Evolutionary conservation across 2,329 filamentous ascomycete genomes (phyloP).

Genomic region (Chaetomiaceae sp.): DNA sequence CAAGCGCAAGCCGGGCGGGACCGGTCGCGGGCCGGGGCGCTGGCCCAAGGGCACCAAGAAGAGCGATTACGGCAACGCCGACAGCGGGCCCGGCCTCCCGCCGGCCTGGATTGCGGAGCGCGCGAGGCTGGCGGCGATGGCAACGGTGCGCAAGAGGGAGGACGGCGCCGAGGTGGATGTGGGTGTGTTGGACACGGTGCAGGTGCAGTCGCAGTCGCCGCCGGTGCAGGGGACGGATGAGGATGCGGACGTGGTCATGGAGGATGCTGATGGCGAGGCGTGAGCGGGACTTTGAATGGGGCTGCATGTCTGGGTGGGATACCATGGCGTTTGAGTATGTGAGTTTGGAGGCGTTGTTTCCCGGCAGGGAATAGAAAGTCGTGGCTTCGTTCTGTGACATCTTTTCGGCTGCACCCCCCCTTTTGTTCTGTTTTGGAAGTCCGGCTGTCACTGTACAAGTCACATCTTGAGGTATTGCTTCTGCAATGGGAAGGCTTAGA

Average conservation of each 20-base stretch:
- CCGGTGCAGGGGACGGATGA: conserved; percentile 21
- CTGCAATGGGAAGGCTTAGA: too few relatives aligned
- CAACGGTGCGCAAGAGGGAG: conserved; percentile 14
- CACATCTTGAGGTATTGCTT: too few relatives aligned
- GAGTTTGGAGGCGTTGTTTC: neutral
- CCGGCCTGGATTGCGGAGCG: conserved; percentile 45
- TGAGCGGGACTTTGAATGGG: too few relatives aligned
- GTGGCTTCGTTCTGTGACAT: too few relatives aligned
- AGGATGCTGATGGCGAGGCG: conserved; percentile 20
- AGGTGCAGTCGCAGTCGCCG: conserved; percentile 32
- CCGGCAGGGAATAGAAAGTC: too few relatives aligned
- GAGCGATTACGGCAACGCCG: conserved; percentile 60
- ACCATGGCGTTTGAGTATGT: conserved; percentile 14
- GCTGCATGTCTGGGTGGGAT: neutral
- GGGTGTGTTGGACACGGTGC: conserved; percentile 34
- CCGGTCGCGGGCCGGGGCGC: conserved; percentile 57
- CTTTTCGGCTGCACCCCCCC: too few relatives aligned
- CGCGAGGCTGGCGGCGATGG: conserved; percentile 18
- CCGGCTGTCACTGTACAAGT: too few relatives aligned
- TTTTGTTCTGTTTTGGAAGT: too few relatives aligned
- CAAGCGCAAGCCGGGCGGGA: conserved; percentile 54
- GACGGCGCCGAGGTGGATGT: conserved; percentile 29
- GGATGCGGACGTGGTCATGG: conserved; percentile 27
- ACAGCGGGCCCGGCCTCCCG: conserved; percentile 57
- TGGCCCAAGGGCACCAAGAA: conserved; percentile 66